Conservation (phyloP, 1,139 yeast species). For the Pichia sp. region DNA sequence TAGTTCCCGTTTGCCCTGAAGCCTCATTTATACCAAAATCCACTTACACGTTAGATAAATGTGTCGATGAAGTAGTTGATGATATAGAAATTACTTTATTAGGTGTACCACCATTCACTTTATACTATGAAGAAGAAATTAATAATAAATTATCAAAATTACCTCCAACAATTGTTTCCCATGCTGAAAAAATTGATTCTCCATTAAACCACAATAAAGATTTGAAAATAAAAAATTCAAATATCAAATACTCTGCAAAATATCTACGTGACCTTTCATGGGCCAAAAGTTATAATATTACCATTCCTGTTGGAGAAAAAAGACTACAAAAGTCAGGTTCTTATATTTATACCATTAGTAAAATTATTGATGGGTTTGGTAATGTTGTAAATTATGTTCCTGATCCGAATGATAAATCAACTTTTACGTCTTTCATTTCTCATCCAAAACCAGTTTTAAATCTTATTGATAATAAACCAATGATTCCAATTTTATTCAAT, state of each 20-base stretch:
- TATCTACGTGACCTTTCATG: slow-evolving; percentile 41
- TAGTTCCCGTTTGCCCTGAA: slow-evolving; percentile 72
- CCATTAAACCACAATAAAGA: slow-evolving; percentile 31
- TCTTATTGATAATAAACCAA: slow-evolving; percentile 36
- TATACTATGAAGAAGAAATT: slow-evolving; percentile 53
- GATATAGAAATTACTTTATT: slow-evolving; percentile 40
- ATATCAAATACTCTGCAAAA: slow-evolving; percentile 14
- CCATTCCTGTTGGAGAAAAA: slow-evolving; percentile 44
- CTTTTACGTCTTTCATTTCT: slow-evolving; percentile 52
- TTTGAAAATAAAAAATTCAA: slow-evolving; percentile 1
- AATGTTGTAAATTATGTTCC: slow-evolving; percentile 51
- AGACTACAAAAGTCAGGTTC: slow-evolving; percentile 45
- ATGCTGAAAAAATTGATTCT: slow-evolving; percentile 29
- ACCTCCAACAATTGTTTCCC: slow-evolving; percentile 23
- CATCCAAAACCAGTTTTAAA: slow-evolving; percentile 54
- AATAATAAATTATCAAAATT: slow-evolving; percentile 33
- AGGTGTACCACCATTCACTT: slow-evolving; percentile 73
- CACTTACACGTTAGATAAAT: slow-evolving; percentile 38
- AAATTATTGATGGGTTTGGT: slow-evolving; percentile 71
- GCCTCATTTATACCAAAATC: slow-evolving; percentile 40
- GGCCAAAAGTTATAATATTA: slow-evolving; percentile 45
- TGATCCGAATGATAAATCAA: slow-evolving; percentile 37
- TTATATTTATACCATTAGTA: slow-evolving; percentile 59
- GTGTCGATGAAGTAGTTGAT: slow-evolving; percentile 54
- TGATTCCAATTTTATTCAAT: slow-evolving; percentile 38